Evolutionary conservation across 2,329 filamentous ascomycete species (phyloP).

Genomic region (Fusarium oxysporum): DNA sequence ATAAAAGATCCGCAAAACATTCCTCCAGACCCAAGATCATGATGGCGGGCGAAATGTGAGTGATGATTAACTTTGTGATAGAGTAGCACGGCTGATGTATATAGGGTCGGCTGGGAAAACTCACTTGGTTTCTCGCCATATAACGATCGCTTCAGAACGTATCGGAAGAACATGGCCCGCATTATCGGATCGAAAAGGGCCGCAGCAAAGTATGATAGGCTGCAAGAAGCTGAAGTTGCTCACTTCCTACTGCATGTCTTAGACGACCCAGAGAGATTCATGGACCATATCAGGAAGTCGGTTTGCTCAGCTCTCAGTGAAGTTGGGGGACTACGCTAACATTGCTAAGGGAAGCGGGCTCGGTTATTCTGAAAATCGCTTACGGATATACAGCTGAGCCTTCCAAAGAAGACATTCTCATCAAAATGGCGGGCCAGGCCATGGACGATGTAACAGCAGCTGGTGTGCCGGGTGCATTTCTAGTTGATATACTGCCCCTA

Average conservation of each 20-base stretch:
- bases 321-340: neutral
- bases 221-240: conserved; percentile 57
- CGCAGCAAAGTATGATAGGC: conserved; percentile 52
- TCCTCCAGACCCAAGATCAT: conserved; percentile 28
- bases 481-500: conserved; percentile 36
- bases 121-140: conserved; percentile 51
- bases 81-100: neutral
- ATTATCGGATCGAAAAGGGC: conserved; percentile 57
- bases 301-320: conserved; percentile 4
- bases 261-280: conserved; percentile 51
- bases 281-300: conserved; percentile 57
- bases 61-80: no score
- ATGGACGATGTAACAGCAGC: conserved; percentile 31
- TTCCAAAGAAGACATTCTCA: conserved; percentile 24
- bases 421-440: conserved; percentile 29
- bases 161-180: conserved; percentile 59
- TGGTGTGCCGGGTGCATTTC: conserved; percentile 24
- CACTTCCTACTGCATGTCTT: conserved; percentile 47
- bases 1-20: conserved; percentile 26
- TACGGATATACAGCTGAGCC: conserved; percentile 38
- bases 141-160: conserved; percentile 51
- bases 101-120: conserved; percentile 46
- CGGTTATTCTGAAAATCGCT: conserved; percentile 34
- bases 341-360: conserved; percentile 22
- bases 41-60: conserved; percentile 32